A percentile compares a stretch with the other conserved stretches of the same genome.
Evolutionary conservation across 106 monocot species (phyloP).

Genomic region (Triglochin maritima): DNA sequence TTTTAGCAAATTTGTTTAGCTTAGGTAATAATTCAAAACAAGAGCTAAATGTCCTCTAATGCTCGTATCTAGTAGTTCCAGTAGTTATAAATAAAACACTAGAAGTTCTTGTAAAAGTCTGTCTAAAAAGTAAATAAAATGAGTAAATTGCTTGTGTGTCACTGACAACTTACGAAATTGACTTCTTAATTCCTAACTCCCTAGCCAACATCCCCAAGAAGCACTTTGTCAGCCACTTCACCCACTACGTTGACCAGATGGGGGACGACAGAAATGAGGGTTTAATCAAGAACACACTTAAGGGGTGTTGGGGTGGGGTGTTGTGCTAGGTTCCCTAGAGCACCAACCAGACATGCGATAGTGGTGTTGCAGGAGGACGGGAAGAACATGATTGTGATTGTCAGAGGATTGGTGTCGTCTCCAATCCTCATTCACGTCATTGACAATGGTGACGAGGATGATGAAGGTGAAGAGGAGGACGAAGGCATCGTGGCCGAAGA

Average conservation of each 20-base stretch:
- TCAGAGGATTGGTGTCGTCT: conserved; percentile 71
- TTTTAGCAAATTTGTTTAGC: no score
- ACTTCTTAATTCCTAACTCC: conserved; percentile 31
- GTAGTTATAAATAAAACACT: no score
- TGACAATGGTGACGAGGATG: conserved; percentile 11
- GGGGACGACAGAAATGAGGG: conserved; percentile 65
- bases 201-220: conserved; percentile 50
- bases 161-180: no score
- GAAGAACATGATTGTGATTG: conserved; percentile 80
- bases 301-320: conserved; percentile 36
- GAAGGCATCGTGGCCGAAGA: conserved; percentile 56
- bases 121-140: no score
- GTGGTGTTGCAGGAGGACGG: conserved; percentile 77
- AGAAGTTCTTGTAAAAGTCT: no score
- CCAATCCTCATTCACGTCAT: conserved; percentile 19
- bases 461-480: conserved; percentile 47
- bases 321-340: conserved; percentile 22
- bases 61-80: no score
- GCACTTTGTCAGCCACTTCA: conserved; percentile 44
- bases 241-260: conserved; percentile 70
- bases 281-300: conserved; percentile 62
- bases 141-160: no score
- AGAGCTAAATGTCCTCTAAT: no score
- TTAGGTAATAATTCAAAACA: no score
- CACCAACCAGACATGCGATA: conserved; percentile 78